Conservation (phyloP, 352 stramenopile species). For the Blastocystis sp. region DNA sequence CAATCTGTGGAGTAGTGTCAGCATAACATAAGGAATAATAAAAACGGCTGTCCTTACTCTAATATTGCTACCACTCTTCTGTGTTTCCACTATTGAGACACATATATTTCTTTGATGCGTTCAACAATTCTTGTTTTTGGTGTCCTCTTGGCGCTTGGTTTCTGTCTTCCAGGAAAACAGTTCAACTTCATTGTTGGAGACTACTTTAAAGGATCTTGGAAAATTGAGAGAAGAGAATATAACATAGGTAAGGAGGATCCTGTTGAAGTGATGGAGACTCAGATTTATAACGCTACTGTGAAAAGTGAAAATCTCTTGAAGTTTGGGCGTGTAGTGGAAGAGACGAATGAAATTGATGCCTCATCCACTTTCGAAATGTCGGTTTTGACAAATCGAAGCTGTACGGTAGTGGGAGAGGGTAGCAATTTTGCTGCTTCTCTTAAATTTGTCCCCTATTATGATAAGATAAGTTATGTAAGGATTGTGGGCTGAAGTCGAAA, state of each 20-base stretch:
- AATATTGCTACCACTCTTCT: too few relatives aligned
- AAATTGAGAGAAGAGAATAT: not conserved
- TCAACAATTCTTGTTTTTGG: conserved; percentile 5
- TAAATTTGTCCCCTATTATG: not conserved
- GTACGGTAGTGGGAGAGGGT: not conserved
- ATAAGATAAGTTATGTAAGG: not conserved
- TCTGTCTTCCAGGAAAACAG: not conserved
- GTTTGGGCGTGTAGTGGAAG: not conserved
- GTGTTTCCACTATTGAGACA: not conserved
- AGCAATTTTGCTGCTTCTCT: not conserved
- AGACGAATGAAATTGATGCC: not conserved
- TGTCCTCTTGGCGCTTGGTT: not conserved
- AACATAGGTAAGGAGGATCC: not conserved
- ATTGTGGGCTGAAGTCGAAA: not conserved
- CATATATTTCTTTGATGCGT: not conserved
- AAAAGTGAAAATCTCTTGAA: not conserved
- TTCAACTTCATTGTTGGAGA: not conserved
- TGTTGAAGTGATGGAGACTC: not conserved
- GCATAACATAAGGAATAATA: too few relatives aligned
- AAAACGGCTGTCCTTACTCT: too few relatives aligned
- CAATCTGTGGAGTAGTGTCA: not conserved
- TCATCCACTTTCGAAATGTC: not conserved
- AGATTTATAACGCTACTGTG: conserved; percentile 25
- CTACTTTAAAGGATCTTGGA: conserved; percentile 19
- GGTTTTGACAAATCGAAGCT: not conserved